phyloP scores from a whole-genome alignment of 2,329 filamentous ascomycete species.

The Fusarium praegraminearum region DNA sequence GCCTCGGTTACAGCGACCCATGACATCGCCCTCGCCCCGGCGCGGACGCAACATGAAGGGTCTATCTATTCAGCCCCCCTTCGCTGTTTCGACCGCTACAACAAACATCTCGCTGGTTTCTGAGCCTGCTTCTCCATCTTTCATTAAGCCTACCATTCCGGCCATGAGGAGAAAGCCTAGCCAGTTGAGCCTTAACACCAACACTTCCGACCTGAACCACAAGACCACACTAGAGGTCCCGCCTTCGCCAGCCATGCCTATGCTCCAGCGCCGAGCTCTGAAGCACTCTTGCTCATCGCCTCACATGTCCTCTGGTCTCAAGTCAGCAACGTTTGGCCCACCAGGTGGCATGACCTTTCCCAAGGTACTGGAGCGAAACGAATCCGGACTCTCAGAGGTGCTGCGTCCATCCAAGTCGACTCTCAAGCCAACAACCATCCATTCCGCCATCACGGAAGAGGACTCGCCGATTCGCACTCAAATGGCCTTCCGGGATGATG shows the following conservation, averaged over 20 bases:
- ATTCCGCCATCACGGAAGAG: constrained; percentile 65
- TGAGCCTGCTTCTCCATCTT: constrained; percentile 78
- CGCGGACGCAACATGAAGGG: constrained; percentile 87
- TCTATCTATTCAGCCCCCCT: constrained; percentile 78
- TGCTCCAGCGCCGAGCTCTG: constrained; percentile 70
- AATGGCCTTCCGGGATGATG: constrained; percentile 68
- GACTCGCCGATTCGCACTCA: constrained; percentile 71
- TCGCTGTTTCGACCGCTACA: constrained; percentile 58
- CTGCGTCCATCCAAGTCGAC: constrained; percentile 64
- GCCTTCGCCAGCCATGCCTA: constrained; percentile 67
- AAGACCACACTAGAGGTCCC: constrained; percentile 65
- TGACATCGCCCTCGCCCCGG: constrained; percentile 76
- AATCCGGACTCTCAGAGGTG: constrained; percentile 70
- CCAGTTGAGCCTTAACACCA: constrained; percentile 81
- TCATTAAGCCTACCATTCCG: constrained; percentile 83
- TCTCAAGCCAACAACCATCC: constrained; percentile 53
- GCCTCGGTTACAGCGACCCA: constrained; percentile 64
- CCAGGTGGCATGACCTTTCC: constrained; percentile 73
- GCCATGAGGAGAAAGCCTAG: constrained; percentile 80
- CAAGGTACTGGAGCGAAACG: constrained; percentile 69
- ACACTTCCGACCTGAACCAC: constrained; percentile 67
- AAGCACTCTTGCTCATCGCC: constrained; percentile 77
- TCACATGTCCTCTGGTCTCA: constrained; percentile 71
- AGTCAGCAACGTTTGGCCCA: constrained; percentile 71
- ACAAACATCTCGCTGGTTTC: constrained; percentile 65